These are phyloP conservation scores for Leccinum barrowsii DNA, from an alignment of 768 basidiomycete species.

Conservation along the genomic window DNA sequence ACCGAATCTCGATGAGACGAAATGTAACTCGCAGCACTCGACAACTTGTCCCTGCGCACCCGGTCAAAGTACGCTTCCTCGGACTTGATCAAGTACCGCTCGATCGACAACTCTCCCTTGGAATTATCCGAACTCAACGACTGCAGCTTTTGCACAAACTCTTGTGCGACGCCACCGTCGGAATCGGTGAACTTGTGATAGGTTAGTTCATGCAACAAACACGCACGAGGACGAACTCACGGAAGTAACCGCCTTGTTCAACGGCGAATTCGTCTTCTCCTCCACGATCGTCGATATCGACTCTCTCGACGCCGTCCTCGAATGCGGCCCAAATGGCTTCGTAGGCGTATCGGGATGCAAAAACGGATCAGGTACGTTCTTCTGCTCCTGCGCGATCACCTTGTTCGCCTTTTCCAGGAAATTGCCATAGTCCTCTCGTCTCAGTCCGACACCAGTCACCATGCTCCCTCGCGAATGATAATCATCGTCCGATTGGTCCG, in stretches of 20 bases:
- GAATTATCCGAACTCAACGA: slow-evolving; percentile 80
- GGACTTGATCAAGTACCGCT: slow-evolving; percentile 85
- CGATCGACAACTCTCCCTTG: slow-evolving; percentile 87
- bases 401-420: slow-evolving; percentile 86
- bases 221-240: slow-evolving; percentile 37
- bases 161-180: slow-evolving; percentile 86
- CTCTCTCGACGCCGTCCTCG: slow-evolving; percentile 80
- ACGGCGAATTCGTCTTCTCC: slow-evolving; percentile 84
- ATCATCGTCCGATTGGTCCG: slow-evolving; percentile 63
- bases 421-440: slow-evolving; percentile 54
- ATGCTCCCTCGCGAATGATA: slow-evolving; percentile 41
- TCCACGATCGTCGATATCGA: slow-evolving; percentile 90
- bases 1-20: slow-evolving; percentile 79
- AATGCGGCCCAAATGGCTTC: slow-evolving; percentile 78
- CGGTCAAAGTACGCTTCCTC: slow-evolving; percentile 92
- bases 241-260: slow-evolving; percentile 91
- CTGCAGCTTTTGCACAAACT: slow-evolving; percentile 85
- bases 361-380: slow-evolving; percentile 82
- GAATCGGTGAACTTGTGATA: slow-evolving; percentile 78
- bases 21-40: slow-evolving; percentile 73
- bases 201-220: not conserved
- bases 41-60: slow-evolving; percentile 84
- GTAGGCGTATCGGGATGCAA: slow-evolving; percentile 57
- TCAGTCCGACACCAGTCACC: slow-evolving; percentile 16
- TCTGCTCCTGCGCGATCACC: slow-evolving; percentile 77